Percentiles rank a stretch among this genome's conserved stretches.
Evolutionary conservation across 768 basidiomycete genomes (phyloP).

Genomic region (Gloeopeniophorella convolvens): DNA sequence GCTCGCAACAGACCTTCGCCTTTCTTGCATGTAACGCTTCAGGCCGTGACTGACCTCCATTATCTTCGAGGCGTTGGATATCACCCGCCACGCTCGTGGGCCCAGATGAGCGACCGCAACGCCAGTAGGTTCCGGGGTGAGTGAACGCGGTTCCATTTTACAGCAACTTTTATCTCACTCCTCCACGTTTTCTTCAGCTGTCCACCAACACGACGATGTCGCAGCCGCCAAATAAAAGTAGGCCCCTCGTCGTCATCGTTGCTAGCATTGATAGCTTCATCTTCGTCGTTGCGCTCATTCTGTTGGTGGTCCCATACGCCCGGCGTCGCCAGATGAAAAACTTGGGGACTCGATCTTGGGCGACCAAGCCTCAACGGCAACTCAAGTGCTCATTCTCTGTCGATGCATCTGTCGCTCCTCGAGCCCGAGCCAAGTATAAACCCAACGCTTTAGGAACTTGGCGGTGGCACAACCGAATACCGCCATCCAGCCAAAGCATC

Average conservation of each 20-base stretch:
- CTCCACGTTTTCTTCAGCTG: conserved; percentile 6
- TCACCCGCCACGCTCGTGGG: too few species aligned
- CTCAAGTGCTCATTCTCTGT: conserved; percentile 13
- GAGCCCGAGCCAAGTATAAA: conserved; percentile 1
- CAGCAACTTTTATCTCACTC: conserved; percentile 9
- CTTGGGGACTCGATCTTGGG: background rate
- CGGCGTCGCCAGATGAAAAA: conserved; percentile 7
- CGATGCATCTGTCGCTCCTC: conserved; percentile 20
- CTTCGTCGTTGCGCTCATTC: conserved; percentile 10
- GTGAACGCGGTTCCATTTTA: background rate
- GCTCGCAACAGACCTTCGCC: background rate
- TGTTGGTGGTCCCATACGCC: conserved; percentile 12
- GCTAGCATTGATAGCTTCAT: conserved; percentile 14
- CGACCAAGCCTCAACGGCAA: background rate
- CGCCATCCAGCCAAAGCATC: background rate
- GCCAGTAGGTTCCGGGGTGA: background rate
- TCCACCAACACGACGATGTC: background rate
- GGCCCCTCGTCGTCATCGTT: conserved; percentile 11
- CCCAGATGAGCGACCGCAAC: conserved; percentile 2
- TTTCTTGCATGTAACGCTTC: background rate
- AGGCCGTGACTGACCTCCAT: too few species aligned
- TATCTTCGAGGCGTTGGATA: too few species aligned
- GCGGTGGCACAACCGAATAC: background rate
- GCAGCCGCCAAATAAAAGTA: conserved; percentile 6
- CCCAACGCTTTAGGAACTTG: background rate